These are phyloP conservation scores for Sistotremastrum niveocremeum DNA, from an alignment of 768 basidiomycete genomes.

Conservation along the genomic window DNA sequence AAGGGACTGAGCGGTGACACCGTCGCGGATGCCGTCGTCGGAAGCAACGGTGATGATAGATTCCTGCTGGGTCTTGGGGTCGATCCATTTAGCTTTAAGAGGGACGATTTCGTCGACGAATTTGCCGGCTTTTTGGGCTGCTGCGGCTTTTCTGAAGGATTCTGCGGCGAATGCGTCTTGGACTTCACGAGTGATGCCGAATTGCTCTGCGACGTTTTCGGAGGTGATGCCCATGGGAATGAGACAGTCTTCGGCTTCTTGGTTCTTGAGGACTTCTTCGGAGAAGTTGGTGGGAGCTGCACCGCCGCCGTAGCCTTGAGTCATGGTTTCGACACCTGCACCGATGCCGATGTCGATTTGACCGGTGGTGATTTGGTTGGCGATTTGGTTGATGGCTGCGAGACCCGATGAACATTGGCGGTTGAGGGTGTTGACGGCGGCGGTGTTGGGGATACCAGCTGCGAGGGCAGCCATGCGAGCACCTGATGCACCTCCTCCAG, in stretches of 20 bases:
- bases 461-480: slow-evolving; percentile 64
- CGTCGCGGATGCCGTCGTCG: slow-evolving; percentile 70
- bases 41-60: slow-evolving; percentile 40
- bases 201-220: slow-evolving; percentile 73
- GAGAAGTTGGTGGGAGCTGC: slow-evolving; percentile 46
- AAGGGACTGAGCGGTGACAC: slow-evolving; percentile 54
- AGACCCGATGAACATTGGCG: slow-evolving; percentile 76
- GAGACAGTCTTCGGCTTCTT: slow-evolving; percentile 55
- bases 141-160: slow-evolving; percentile 71
- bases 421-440: slow-evolving; percentile 63
- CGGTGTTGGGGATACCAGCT: slow-evolving; percentile 68
- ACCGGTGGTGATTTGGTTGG: slow-evolving; percentile 64
- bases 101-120: slow-evolving; percentile 66
- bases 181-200: slow-evolving; percentile 53
- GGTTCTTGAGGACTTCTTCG: slow-evolving; percentile 47
- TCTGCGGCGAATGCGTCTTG: slow-evolving; percentile 64
- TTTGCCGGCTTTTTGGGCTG: slow-evolving; percentile 51
- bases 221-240: slow-evolving; percentile 85
- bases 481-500: slow-evolving; percentile 45
- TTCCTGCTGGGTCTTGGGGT: slow-evolving; percentile 55
- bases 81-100: slow-evolving; percentile 51
- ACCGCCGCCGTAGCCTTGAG: slow-evolving; percentile 51
- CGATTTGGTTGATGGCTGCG: slow-evolving; percentile 69
- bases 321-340: slow-evolving; percentile 88
- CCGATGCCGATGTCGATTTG: slow-evolving; percentile 73